phyloP scores from a whole-genome alignment of 805 yeast genomes.

The Saccharomycopsis fodiens region DNA sequence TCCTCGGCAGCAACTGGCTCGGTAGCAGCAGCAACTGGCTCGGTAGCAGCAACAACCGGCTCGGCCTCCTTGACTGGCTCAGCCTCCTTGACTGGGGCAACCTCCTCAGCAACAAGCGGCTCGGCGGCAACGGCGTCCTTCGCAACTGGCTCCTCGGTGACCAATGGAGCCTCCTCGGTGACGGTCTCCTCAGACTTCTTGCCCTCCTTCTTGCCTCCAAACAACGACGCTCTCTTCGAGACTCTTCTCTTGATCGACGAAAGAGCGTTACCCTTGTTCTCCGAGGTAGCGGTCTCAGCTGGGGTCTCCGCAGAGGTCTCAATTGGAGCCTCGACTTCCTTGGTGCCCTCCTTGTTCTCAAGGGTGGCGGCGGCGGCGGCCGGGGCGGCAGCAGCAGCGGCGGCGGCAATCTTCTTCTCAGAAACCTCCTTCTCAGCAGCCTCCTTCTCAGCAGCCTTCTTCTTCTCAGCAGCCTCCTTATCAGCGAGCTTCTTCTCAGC shows the following conservation, averaged over 20 bases:
- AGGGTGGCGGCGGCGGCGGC: constrained; percentile 26
- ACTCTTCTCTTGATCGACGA: constrained; percentile 17
- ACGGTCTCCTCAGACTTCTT: constrained; percentile 3
- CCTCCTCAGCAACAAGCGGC: constrained; percentile 3
- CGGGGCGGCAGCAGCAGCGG: constrained; percentile 13
- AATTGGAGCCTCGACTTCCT: constrained; percentile 13
- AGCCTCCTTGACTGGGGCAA: constrained; percentile 10
- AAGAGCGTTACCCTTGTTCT: constrained; percentile 5
- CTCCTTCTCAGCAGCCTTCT: constrained; percentile 1
- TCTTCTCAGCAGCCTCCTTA: constrained; percentile 18
- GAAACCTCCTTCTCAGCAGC: neutral
- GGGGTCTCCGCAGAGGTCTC: constrained; percentile 1
- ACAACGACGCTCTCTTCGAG: constrained; percentile 15
- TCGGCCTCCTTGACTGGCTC: constrained; percentile 5
- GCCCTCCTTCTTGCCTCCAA: constrained; percentile 1
- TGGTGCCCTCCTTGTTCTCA: constrained; percentile 11
- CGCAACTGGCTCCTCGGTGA: constrained; percentile 3
- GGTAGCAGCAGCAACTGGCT: constrained; percentile 8
- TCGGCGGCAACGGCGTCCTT: too few species aligned
- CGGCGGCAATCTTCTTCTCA: neutral
- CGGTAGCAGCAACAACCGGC: constrained; percentile 4
- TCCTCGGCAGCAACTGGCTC: constrained; percentile 4
- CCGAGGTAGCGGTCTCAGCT: constrained; percentile 3
- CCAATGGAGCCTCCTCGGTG: constrained; percentile 3
- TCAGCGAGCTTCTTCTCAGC: constrained; percentile 1